Evolutionary conservation across 805 yeast species (phyloP).

Genomic region (Myxozyma sirexii): DNA sequence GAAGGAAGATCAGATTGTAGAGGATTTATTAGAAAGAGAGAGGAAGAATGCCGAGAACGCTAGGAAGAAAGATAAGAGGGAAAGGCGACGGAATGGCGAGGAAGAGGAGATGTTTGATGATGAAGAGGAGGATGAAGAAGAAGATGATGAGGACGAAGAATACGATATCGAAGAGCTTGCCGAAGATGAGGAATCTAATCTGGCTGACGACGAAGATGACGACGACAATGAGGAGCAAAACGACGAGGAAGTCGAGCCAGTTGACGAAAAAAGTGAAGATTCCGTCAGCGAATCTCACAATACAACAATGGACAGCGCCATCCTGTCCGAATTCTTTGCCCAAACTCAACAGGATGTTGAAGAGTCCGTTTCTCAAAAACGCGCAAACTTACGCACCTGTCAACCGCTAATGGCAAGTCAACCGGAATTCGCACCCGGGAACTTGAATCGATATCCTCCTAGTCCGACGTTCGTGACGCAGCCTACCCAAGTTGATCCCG

Average conservation of each 20-base stretch:
- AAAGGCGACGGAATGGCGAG: conserved; percentile 9
- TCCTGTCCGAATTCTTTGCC: neutral
- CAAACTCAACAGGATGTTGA: neutral
- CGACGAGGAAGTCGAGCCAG: neutral
- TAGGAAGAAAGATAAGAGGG: conserved; percentile 17
- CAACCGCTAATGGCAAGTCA: neutral
- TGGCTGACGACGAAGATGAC: conserved; percentile 9
- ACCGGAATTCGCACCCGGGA: neutral
- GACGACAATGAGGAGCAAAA: conserved; percentile 6
- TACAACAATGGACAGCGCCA: neutral
- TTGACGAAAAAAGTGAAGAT: neutral
- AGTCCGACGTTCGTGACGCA: neutral
- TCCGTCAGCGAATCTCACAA: neutral
- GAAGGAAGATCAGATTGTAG: conserved; percentile 28
- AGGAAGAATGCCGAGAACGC: conserved; percentile 26
- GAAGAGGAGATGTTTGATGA: conserved; percentile 16
- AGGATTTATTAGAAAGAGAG: conserved; percentile 28
- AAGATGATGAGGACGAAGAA: conserved; percentile 25
- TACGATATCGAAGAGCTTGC: conserved; percentile 16
- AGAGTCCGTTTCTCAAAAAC: neutral
- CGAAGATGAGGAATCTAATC: conserved; percentile 15
- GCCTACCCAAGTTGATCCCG: neutral
- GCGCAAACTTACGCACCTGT: neutral
- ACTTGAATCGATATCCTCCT: neutral
- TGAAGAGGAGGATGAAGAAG: conserved; percentile 24